Base-by-base conservation (phyloP, 2,329 filamentous ascomycete species). In the Didymellaceae sp. region DNA sequence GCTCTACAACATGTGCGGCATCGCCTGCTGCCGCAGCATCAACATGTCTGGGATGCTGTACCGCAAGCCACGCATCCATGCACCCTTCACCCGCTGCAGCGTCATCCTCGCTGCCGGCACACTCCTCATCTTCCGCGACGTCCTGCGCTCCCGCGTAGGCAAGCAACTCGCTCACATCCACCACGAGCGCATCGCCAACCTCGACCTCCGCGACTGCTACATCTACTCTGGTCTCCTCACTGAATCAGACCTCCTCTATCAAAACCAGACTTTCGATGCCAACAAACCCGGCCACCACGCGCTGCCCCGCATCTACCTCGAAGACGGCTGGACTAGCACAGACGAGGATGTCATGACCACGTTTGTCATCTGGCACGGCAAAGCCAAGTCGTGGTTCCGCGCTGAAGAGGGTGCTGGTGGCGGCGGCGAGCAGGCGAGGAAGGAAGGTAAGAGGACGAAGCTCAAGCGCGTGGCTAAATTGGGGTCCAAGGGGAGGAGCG, bases 1-100 rank as follows among this genome's bases (percentile, higher is more conserved):
- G 30, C 71, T 88, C n/a, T 87, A 86, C 74, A 85, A 88, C 66
- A 80, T 88, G 74, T 88, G 86, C 66, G 80, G 82, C n/a, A 80
- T 88, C 17, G 79, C 82, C 9, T 79, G 77, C 28, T 88, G 86
- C 65, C 82, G 86, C 32, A 76, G 82, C 14, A 82, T 88, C 45
- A 75, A 78, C 48, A 81, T 87, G 69, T 83, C 83, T 25, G 86
- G 86, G 2, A 72, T 78, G 14, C 75, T 88, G 1, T 88, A 85
- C 68, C 80, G 83, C 42, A 88, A 88, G 61, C 83, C 84, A 1
- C 80, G 83, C 13, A 79, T 83, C 21, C 85, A 85, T 55, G 77
- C 80, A 4, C 83, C 83, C 0, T 88, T 88, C 64, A 78, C 80
- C 2, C 77, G 81, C 24, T 85, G 81, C 63, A 78, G 81, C 43